Evolutionary conservation across 495 filamentous ascomycete genomes (phyloP).

Genomic region (Aspergillus nidulans): DNA sequence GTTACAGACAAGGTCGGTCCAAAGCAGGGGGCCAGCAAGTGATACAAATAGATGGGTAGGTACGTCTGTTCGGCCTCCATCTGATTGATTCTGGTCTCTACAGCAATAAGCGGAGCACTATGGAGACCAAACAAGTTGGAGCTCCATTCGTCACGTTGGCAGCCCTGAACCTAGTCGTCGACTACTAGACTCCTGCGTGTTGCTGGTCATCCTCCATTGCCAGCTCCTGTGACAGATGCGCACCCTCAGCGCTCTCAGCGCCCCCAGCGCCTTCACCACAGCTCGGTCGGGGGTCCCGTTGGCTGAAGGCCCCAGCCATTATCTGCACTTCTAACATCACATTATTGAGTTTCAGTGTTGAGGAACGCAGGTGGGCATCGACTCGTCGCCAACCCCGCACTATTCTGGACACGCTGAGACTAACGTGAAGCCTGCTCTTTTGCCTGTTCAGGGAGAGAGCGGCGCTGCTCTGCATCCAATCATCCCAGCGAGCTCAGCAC

Average conservation of each 20-base stretch:
- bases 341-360: neutral
- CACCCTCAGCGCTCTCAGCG: constrained; percentile 2
- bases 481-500: neutral
- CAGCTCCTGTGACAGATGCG: constrained; percentile 10
- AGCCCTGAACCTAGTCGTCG: constrained; percentile 9
- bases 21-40: neutral
- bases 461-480: constrained; percentile 9
- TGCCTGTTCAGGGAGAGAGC: constrained; percentile 13
- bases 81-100: neutral
- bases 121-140: neutral
- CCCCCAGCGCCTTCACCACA: neutral
- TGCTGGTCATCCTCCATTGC: constrained; percentile 1
- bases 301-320: neutral
- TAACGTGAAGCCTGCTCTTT: neutral
- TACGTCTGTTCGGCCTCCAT: neutral
- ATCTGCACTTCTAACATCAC: neutral
- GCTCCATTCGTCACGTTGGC: constrained; percentile 2
- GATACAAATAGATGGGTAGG: neutral
- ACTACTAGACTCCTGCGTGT: too few relatives aligned
- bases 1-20: too few relatives aligned
- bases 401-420: neutral
- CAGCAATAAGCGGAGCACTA: constrained; percentile 4
- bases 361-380: neutral
- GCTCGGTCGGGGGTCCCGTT: too few relatives aligned
- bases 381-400: neutral